phyloP scores from a whole-genome alignment of 2,329 filamentous ascomycete species.

The Diaporthe ilicicola region DNA sequence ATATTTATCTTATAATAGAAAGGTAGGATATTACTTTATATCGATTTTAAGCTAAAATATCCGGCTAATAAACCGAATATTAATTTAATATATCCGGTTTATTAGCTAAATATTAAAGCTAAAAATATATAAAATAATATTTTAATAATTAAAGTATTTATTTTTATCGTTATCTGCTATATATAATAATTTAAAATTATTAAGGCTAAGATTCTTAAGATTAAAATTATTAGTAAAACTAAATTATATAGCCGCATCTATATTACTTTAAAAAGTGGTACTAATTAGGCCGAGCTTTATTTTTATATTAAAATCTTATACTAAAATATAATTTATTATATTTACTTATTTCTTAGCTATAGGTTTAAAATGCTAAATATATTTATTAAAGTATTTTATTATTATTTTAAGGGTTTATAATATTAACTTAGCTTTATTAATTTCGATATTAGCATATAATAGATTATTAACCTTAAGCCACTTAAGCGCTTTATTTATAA shows the following conservation, averaged over 20 bases:
- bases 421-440: not conserved
- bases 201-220: too few species aligned
- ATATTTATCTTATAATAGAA: too few species aligned
- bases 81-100: too few species aligned
- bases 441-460: not conserved
- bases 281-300: not conserved
- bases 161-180: not conserved
- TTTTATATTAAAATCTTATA: not conserved
- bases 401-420: not conserved
- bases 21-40: too few species aligned
- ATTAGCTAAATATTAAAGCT: too few species aligned
- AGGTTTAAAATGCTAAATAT: not conserved
- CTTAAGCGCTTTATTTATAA: not conserved
- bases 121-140: not conserved
- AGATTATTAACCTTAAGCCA: not conserved
- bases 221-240: not conserved
- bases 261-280: too few species aligned
- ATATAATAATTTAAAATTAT: not conserved
- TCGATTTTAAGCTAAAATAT: too few species aligned
- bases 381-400: not conserved
- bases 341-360: not conserved
- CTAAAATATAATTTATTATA: not conserved
- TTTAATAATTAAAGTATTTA: not conserved
- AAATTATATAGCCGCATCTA: not conserved
- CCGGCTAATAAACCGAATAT: too few species aligned